These are phyloP conservation scores for Pseudevernia furfuracea DNA, from an alignment of 495 filamentous ascomycete species.

Conservation along the genomic window DNA sequence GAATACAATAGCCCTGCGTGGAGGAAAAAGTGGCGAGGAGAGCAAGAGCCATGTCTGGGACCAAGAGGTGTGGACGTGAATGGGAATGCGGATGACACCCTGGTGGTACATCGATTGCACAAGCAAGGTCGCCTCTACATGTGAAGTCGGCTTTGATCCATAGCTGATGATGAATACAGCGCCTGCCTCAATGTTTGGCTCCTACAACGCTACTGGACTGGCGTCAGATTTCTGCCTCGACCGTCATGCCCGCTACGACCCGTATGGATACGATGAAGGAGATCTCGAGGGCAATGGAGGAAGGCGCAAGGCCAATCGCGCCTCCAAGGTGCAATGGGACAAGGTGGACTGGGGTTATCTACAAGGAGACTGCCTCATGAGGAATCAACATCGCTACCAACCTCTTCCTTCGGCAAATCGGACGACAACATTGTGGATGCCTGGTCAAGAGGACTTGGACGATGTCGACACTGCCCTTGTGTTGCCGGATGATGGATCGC, in stretches of 20 bases:
- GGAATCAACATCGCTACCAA: conserved; percentile 55
- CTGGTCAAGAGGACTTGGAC: conserved; percentile 9
- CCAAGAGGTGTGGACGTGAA: conserved; percentile 41
- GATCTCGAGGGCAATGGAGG: conserved; percentile 22
- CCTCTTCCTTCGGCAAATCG: conserved; percentile 1
- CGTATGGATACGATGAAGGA: conserved; percentile 43
- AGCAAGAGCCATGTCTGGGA: conserved; percentile 40
- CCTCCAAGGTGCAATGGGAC: conserved; percentile 50
- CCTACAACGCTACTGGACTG: conserved; percentile 40
- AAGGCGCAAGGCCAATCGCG: conserved; percentile 21
- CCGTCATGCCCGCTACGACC: conserved; percentile 45
- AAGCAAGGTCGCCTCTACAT: conserved; percentile 22
- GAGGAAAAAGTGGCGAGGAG: conserved; percentile 37
- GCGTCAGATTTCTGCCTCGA: conserved; percentile 46
- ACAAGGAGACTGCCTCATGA: conserved; percentile 53
- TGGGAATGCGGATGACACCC: conserved; percentile 38
- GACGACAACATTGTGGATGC: conserved; percentile 17
- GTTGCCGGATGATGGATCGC: conserved; percentile 4
- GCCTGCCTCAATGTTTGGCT: conserved; percentile 41
- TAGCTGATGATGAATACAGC: conserved; percentile 29
- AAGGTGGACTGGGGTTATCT: conserved; percentile 62
- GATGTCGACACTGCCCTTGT: conserved; percentile 16
- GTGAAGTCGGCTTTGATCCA: not conserved
- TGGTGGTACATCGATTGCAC: conserved; percentile 39
- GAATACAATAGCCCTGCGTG: conserved; percentile 42